Base-by-base conservation (phyloP, 2,329 filamentous ascomycete species). In the Trichoderma afroharzianum region DNA sequence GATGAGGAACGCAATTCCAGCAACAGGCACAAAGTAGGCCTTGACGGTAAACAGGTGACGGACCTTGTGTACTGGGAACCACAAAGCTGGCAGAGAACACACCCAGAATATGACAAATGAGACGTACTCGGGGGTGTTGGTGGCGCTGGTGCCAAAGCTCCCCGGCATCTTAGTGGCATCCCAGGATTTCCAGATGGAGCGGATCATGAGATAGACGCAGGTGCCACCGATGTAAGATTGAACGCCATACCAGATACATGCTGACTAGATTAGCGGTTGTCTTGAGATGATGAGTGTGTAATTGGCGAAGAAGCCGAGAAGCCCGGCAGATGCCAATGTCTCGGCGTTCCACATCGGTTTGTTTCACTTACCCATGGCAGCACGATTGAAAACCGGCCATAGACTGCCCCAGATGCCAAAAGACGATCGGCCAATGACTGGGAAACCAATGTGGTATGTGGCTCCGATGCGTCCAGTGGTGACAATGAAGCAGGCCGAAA, bases 11-110 rank as follows among this genome's bases (percentile, higher is more conserved):
- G 92, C 90, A 63, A 97, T 85, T 64, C 92, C 94, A n/a, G 93
- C 94, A 47, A 87, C 86, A 0, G 95, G 95, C 0, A 96, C 94
- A 72, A 97, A 88, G 78, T 90, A 92, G 0, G 95, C 90, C 83
- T 98, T 98, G 78, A 93, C 92, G 0, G 94, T 97, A 82, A 97
- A 97, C 4, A 97, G 84, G 79, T 97, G 94, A 59, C 94, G 90
- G 77, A 97, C 91, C 82, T 95, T 89, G 81, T 97, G 93, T 1
- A 97, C 93, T 0, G 93, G 94, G 75, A 96, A 95, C 91, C 92
- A 97, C 73, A 97, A 91, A 24, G 93, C 93, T 0, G 94, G 94
- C 1, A 97, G 85, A 2, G 92, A 95, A 74, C 87, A 84, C 2
- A 93, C 79, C 93, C 93, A 97, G 81, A 97, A 97, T 71, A 97